These are phyloP conservation scores for Fonsecaea erecta DNA, from an alignment of 2,329 filamentous ascomycete species.

Conservation along the genomic window DNA sequence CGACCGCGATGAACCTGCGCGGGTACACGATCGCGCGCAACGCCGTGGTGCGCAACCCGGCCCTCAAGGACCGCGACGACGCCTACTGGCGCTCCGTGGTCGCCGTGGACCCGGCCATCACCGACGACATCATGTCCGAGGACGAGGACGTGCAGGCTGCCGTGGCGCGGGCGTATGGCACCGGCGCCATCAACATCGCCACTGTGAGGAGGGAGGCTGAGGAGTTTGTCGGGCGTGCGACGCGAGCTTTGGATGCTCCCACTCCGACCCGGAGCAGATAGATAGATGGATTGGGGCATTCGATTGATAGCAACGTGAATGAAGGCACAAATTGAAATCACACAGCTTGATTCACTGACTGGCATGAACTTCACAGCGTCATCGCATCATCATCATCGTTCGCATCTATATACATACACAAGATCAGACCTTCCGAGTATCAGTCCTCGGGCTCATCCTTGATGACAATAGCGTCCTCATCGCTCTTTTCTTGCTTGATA, in stretches of 20 bases:
- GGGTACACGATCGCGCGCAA: constrained; percentile 79
- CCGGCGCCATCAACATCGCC: constrained; percentile 47
- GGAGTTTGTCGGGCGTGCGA: constrained; percentile 51
- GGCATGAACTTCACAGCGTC: not conserved
- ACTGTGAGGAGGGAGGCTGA: constrained; percentile 49
- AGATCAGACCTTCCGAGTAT: not conserved
- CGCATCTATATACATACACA: not conserved
- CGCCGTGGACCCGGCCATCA: constrained; percentile 63
- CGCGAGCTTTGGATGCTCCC: constrained; percentile 44
- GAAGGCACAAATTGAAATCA: not conserved
- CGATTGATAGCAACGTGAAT: not conserved
- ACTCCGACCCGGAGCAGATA: not conserved
- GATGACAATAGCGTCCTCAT: constrained; percentile 38
- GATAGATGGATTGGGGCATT: not conserved
- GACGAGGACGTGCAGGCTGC: constrained; percentile 67
- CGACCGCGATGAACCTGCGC: constrained; percentile 68
- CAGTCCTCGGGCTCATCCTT: constrained; percentile 37
- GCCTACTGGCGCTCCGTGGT: constrained; percentile 72
- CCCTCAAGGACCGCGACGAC: constrained; percentile 67
- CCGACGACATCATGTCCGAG: constrained; percentile 69
- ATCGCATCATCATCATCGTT: not conserved
- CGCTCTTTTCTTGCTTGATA: constrained; percentile 35
- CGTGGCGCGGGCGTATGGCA: constrained; percentile 73
- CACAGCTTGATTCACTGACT: not conserved
- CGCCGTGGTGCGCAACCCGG: constrained; percentile 73